Base-by-base conservation (phyloP, 2,329 filamentous ascomycete species). In the Colletotrichum phormii region DNA sequence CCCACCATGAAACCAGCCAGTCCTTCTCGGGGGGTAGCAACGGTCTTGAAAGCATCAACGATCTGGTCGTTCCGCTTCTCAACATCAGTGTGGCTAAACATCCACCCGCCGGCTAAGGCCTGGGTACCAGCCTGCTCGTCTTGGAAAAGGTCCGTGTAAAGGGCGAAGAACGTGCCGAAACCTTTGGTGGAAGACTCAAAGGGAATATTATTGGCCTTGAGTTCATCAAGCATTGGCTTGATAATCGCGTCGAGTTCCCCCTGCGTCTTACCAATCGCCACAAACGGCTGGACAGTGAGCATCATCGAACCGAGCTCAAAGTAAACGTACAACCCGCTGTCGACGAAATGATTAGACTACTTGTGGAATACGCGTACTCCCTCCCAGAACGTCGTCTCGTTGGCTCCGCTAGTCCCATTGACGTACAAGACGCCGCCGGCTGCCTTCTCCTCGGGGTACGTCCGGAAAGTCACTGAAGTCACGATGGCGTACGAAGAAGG, bases 401-500 rank as follows among this genome's bases (percentile, higher is more conserved):
- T 78, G 24, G 77, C 79, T 59, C 82, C 82, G 24, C 79, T 78
- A 1, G 79, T 78, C 8, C 77, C 76, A 74, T 82, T 84, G 77
- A 85, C 81, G 67, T 80, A 80, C 62, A 85, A 74, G 12, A 84
- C 71, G 75, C 85, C 81, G 7, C 86, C 88, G 0, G 85, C 80
- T 0, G 81, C 81, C 0, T 80, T 80, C 78, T 75, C 80, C 59
- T 88, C 88, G 0, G 82, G 79, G 76, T 89, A 85, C 0, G 86
- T 86, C 77, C 88, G 89, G 72, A 86, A 80, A 1, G 88, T 89
- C 75, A 89, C 82, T 6, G 86, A 87, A 24, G 84, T 79, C 15
- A 90, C 85, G 3, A 90, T 80, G 1, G 83, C 89, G 73, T 86
- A 90, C 3, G 84, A 87, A 3, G 85, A 86, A 3, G 84, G 86